Evolutionary conservation across 2,329 filamentous ascomycete species (phyloP).

Genomic region (Epichloe brachyelytri): DNA sequence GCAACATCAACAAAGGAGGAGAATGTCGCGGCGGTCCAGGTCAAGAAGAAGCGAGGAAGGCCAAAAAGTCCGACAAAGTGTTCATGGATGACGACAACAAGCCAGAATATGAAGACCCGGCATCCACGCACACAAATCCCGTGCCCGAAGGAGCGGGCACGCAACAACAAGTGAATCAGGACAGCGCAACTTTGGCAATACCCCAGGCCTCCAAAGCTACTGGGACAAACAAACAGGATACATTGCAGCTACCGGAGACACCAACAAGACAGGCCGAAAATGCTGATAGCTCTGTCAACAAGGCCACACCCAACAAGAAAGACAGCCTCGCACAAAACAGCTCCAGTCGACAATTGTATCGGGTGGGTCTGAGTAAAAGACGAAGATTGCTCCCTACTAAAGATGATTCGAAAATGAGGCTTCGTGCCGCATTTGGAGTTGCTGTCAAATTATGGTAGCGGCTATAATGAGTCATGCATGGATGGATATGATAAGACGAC

Average conservation of each 20-base stretch:
- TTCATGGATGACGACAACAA: neutral
- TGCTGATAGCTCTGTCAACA: neutral
- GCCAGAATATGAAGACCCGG: neutral
- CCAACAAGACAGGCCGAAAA: neutral
- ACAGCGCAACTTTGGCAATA: neutral
- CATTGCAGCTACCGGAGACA: neutral
- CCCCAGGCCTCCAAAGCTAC: neutral
- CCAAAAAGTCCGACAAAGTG: conserved; percentile 20
- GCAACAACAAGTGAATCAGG: neutral
- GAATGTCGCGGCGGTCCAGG: neutral
- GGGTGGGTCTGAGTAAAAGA: conserved; percentile 39
- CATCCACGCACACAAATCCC: neutral
- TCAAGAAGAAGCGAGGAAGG: conserved; percentile 28
- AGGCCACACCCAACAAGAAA: conserved; percentile 5
- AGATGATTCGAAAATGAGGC: conserved; percentile 30
- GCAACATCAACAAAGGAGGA: conserved; percentile 5
- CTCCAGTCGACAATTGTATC: conserved; percentile 28
- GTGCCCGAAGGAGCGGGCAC: neutral
- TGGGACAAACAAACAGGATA: neutral
- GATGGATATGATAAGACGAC: neutral
- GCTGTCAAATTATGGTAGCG: neutral
- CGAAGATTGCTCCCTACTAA: conserved; percentile 37
- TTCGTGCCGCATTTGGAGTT: neutral
- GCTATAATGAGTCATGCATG: neutral
- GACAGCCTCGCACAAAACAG: conserved; percentile 7